These are phyloP conservation scores for Eleusine indica DNA, from an alignment of 176 grass and related monocot genomes.

Conservation along the genomic window DNA sequence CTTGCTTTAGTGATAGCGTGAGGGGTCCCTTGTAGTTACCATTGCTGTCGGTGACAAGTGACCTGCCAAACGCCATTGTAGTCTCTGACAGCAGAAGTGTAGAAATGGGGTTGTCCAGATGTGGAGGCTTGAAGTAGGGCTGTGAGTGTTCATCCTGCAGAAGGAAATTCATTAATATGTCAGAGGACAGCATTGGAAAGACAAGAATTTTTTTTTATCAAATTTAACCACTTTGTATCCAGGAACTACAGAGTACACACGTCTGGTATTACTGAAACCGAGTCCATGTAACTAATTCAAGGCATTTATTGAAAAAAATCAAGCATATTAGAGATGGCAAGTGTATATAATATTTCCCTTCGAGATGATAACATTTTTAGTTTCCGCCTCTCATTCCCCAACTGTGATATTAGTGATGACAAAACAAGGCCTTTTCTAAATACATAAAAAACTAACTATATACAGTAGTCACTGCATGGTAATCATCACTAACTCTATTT, in stretches of 20 bases:
- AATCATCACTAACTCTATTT: neutral
- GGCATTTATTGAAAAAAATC: neutral
- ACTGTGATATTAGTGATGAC: neutral
- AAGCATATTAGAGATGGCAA: neutral
- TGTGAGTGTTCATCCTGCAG: conserved; percentile 94
- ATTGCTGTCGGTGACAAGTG: conserved; percentile 83
- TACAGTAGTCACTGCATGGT: neutral
- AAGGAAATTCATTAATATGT: neutral
- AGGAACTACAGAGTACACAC: neutral
- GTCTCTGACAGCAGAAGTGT: conserved; percentile 89
- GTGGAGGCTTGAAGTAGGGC: conserved; percentile 96
- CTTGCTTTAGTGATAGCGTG: conserved; percentile 83
- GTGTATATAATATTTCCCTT: neutral
- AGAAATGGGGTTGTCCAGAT: conserved; percentile 97
- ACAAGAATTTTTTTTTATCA: neutral
- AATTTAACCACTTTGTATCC: neutral
- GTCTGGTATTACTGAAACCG: no score
- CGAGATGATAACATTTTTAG: no score
- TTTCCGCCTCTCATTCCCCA: neutral
- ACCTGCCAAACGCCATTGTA: conserved; percentile 86
- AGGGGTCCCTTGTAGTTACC: conserved; percentile 97
- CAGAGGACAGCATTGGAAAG: neutral
- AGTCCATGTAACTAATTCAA: neutral
- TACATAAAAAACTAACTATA: neutral
- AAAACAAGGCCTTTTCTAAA: neutral